Evolutionary conservation across 495 filamentous ascomycete genomes (phyloP).

Genomic region (Hypoxylon trugodes): DNA sequence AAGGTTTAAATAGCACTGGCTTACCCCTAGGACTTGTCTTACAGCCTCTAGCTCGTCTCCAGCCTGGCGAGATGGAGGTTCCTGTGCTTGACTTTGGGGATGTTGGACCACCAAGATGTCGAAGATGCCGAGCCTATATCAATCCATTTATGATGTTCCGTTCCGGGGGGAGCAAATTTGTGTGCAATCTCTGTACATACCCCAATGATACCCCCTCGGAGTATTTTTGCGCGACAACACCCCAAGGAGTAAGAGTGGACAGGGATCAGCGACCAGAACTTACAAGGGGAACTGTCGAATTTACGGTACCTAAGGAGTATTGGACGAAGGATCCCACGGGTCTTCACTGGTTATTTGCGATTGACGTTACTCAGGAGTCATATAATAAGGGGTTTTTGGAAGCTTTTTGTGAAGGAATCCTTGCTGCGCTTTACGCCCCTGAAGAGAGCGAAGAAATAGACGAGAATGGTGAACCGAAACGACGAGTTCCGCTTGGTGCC

Average conservation of each 20-base stretch:
- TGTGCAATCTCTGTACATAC: conserved; percentile 98
- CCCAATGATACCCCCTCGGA: conserved; percentile 93
- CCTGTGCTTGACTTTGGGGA: conserved; percentile 97
- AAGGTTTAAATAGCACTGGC: conserved; percentile 78
- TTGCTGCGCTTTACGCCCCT: conserved; percentile 80
- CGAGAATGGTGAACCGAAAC: conserved; percentile 64
- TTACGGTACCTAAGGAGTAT: conserved; percentile 96
- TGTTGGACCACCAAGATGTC: conserved; percentile 86
- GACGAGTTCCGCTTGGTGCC: conserved; percentile 74
- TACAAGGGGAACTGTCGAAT: conserved; percentile 91
- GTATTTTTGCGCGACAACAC: conserved; percentile 91
- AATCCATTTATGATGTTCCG: conserved; percentile 99
- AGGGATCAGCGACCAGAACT: conserved; percentile 90
- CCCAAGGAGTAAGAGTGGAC: conserved; percentile 86
- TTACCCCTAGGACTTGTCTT: conserved; percentile 88
- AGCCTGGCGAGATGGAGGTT: conserved; percentile 85
- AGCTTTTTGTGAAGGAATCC: conserved; percentile 89
- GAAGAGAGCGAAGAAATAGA: conserved; percentile 62
- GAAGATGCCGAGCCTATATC: conserved; percentile 94
- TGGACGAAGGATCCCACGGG: conserved; percentile 95
- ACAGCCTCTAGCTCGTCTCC: conserved; percentile 85
- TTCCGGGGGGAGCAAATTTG: conserved; percentile 92
- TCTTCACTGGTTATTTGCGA: conserved; percentile 86
- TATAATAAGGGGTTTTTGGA: conserved; percentile 89
- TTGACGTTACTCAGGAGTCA: conserved; percentile 92